phyloP scores from a whole-genome alignment of 2,329 filamentous ascomycete genomes.

The Aureobasidium subglaciale region DNA sequence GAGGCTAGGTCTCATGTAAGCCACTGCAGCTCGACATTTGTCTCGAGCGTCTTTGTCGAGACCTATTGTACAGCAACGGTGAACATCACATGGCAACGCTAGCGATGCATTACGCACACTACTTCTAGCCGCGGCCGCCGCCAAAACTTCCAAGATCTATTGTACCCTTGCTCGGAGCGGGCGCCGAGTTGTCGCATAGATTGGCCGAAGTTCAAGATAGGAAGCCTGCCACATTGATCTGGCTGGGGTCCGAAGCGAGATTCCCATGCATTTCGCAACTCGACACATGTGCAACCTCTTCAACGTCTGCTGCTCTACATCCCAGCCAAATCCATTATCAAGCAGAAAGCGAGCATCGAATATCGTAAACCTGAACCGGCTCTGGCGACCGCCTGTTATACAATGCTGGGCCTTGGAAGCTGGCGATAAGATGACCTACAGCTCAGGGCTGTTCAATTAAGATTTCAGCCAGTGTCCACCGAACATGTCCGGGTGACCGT shows the following conservation, averaged over 20 bases:
- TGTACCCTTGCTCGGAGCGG: not conserved
- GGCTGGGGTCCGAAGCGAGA: not conserved
- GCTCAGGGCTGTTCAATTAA: not conserved
- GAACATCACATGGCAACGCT: too few relatives aligned
- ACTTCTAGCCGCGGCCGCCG: too few relatives aligned
- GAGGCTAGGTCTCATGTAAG: too few relatives aligned
- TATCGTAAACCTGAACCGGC: too few relatives aligned
- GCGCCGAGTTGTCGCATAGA: not conserved
- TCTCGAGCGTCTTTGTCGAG: too few relatives aligned
- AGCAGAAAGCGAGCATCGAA: not conserved
- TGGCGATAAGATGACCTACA: not conserved
- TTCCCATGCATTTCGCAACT: not conserved
- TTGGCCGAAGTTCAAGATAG: not conserved
- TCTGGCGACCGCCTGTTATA: too few relatives aligned
- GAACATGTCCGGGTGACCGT: conserved; percentile 2
- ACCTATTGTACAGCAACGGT: too few relatives aligned
- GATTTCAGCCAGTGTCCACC: not conserved
- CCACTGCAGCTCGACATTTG: too few relatives aligned
- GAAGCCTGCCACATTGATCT: not conserved
- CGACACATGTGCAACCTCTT: not conserved
- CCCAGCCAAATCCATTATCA: not conserved
- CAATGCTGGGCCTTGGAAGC: not conserved
- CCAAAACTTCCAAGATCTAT: too few relatives aligned
- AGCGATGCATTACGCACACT: too few relatives aligned
- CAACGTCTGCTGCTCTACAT: not conserved